Percentiles rank a stretch among this genome's conserved stretches.
Evolutionary conservation across 805 yeast genomes (phyloP).

Genomic region (Pichia sporocuriosa): DNA sequence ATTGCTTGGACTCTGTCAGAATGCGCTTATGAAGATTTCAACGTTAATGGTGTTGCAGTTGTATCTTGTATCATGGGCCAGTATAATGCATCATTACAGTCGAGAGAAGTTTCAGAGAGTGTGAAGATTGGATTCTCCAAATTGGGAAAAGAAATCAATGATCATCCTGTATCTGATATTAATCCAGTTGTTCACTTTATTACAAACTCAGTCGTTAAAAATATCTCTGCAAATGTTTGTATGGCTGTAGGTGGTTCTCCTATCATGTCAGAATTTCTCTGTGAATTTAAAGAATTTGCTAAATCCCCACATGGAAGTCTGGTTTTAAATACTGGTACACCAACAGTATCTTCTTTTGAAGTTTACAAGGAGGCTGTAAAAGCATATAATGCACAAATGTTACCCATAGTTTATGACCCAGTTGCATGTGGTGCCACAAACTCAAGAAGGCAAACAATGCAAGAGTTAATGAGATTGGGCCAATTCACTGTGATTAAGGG

Average conservation of each 20-base stretch:
- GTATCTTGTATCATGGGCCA: constrained; percentile 81
- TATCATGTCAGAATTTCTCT: constrained; percentile 70
- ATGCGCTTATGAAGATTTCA: constrained; percentile 37
- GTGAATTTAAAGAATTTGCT: constrained; percentile 66
- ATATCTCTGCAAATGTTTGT: constrained; percentile 80
- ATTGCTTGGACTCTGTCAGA: constrained; percentile 51
- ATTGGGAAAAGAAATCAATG: too few species aligned
- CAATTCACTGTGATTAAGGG: constrained; percentile 71
- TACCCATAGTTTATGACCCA: constrained; percentile 78
- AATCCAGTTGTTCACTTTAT: constrained; percentile 77
- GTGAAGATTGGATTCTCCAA: constrained; percentile 6
- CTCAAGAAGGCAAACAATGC: constrained; percentile 45
- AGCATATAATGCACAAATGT: constrained; percentile 48
- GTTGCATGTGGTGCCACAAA: constrained; percentile 87
- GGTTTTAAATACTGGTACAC: constrained; percentile 73
- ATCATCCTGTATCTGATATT: too few species aligned
- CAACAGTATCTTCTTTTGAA: constrained; percentile 36
- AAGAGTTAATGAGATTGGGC: constrained; percentile 47
- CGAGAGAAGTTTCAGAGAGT: constrained; percentile 25
- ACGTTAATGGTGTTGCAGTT: constrained; percentile 77
- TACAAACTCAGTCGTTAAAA: constrained; percentile 83
- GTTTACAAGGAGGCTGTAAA: constrained; percentile 45
- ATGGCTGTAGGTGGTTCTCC: constrained; percentile 84
- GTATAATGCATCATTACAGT: constrained; percentile 44
- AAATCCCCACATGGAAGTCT: constrained; percentile 46